Evolutionary conservation across 352 stramenopile species (phyloP).

Genomic region (Phytophthora tubulina): DNA sequence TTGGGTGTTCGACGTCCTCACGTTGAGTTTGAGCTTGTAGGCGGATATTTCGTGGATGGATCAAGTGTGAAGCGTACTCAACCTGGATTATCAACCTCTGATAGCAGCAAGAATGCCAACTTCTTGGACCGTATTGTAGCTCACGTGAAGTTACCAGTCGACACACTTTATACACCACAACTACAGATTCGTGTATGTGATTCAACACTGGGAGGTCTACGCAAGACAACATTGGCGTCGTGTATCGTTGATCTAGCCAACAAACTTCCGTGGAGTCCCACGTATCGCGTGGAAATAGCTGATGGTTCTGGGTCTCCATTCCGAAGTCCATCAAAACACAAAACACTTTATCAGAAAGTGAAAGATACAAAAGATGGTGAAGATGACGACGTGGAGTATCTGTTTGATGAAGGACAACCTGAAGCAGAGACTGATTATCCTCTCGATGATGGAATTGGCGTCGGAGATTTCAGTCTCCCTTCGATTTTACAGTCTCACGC

Average conservation of each 20-base stretch:
- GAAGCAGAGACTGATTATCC: slow-evolving; percentile 25
- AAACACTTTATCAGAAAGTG: background rate
- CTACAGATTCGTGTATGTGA: slow-evolving; percentile 72
- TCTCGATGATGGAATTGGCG: slow-evolving; percentile 65
- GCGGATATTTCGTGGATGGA: slow-evolving; percentile 58
- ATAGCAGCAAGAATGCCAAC: slow-evolving; percentile 76
- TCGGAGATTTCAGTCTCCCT: slow-evolving; percentile 58
- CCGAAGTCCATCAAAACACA: slow-evolving; percentile 47
- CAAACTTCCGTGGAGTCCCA: slow-evolving; percentile 78
- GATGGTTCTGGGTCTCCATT: slow-evolving; percentile 47
- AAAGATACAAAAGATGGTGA: slow-evolving; percentile 8
- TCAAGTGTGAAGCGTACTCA: slow-evolving; percentile 55
- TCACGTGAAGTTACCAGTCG: slow-evolving; percentile 60
- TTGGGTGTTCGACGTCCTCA: slow-evolving; percentile 67
- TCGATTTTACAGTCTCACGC: slow-evolving; percentile 38
- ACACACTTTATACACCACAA: slow-evolving; percentile 71
- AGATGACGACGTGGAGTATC: slow-evolving; percentile 16
- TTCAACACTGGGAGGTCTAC: slow-evolving; percentile 60
- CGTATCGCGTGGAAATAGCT: slow-evolving; percentile 44
- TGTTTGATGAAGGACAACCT: slow-evolving; percentile 30
- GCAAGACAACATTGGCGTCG: slow-evolving; percentile 60
- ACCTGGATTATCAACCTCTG: slow-evolving; percentile 33
- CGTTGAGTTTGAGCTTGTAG: slow-evolving; percentile 78
- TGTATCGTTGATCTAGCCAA: slow-evolving; percentile 63
- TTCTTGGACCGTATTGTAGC: slow-evolving; percentile 71